Evolutionary conservation across 176 grass and related monocot genomes (phyloP).

Genomic region (Paspalum vaginatum): DNA sequence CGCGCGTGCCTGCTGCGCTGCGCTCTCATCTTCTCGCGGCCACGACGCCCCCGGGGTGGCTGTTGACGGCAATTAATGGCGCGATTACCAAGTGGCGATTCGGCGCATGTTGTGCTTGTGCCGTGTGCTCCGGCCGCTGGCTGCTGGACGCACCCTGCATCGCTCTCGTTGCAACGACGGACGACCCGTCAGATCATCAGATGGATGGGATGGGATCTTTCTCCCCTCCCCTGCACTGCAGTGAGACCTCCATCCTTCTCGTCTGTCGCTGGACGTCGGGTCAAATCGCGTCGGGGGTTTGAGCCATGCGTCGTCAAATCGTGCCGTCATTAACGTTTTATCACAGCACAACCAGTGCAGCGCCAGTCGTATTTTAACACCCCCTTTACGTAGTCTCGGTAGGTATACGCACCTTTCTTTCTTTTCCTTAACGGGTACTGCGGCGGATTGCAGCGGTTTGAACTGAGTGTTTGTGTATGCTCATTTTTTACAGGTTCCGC

Average conservation of each 20-base stretch:
- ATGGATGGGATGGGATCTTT: not conserved
- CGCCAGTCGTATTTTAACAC: no score
- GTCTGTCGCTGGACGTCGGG: not conserved
- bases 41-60: not conserved
- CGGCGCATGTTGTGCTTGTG: not conserved
- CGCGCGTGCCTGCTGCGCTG: not conserved
- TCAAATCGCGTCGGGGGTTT: not conserved
- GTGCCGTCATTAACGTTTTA: not conserved
- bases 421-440: no score
- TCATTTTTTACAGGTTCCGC: no score
- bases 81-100: not conserved
- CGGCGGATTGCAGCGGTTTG: no score
- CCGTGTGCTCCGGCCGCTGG: not conserved
- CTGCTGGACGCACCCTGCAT: not conserved
- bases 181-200: not conserved
- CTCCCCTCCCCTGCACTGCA: not conserved
- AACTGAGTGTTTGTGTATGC: no score
- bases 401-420: no score
- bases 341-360: no score
- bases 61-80: constrained; percentile 14
- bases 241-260: no score
- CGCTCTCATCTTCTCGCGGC: not conserved
- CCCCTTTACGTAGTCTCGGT: no score
- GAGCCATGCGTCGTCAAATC: not conserved
- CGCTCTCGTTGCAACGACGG: no score